phyloP scores from a whole-genome alignment of 768 basidiomycete species.

The Lactarius deliciosus region DNA sequence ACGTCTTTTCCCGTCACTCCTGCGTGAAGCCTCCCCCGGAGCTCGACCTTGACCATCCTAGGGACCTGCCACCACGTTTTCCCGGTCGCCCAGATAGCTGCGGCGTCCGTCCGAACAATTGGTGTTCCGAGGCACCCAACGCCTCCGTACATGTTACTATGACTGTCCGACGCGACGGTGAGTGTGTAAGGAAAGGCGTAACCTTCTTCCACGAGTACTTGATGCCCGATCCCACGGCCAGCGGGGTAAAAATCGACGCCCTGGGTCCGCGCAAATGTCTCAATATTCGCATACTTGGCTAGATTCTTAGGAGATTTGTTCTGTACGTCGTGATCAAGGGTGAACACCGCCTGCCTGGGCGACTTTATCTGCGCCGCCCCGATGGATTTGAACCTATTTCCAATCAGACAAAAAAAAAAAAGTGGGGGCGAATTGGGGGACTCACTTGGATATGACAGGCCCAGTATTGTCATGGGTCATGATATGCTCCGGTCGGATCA shows the following conservation, averaged over 20 bases:
- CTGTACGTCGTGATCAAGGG: conserved; percentile 97
- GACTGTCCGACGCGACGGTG: conserved; percentile 94
- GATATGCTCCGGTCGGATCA: conserved; percentile 97
- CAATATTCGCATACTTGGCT: conserved; percentile 88
- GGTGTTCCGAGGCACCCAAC: conserved; percentile 97
- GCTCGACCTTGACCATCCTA: conserved; percentile 91
- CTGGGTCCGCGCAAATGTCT: conserved; percentile 83
- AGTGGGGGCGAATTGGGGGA: not conserved
- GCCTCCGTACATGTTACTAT: conserved; percentile 99
- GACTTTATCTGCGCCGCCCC: conserved; percentile 83
- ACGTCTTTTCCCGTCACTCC: conserved; percentile 99
- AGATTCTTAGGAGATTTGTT: conserved; percentile 91
- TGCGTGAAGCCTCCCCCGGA: conserved; percentile 74
- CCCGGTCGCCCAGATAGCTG: conserved; percentile 96
- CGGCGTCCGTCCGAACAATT: conserved; percentile 93
- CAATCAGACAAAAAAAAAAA: conserved; percentile 10
- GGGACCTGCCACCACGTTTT: conserved; percentile 99
- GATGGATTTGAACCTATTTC: conserved; percentile 85
- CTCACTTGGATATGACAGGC: conserved; percentile 95
- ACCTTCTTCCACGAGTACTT: conserved; percentile 96
- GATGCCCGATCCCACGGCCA: conserved; percentile 96
- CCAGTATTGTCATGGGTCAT: conserved; percentile 99
- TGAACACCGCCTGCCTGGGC: conserved; percentile 87
- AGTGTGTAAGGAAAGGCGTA: conserved; percentile 96
- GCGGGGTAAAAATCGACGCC: conserved; percentile 95